Conservation (phyloP, 441 rosid species). For the Metrosideros polymorpha region DNA sequence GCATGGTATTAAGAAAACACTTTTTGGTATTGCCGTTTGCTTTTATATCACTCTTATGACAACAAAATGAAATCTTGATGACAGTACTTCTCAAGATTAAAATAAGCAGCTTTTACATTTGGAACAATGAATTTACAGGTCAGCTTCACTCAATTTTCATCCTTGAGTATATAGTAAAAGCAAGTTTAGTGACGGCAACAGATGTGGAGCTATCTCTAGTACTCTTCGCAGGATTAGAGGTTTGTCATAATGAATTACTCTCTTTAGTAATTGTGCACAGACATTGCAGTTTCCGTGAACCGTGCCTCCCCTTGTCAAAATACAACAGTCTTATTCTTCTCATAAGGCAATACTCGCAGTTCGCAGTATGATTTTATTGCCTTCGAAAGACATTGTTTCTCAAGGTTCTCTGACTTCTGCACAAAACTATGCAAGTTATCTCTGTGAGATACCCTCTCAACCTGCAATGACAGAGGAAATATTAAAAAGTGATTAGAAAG, state of each 20-base stretch:
- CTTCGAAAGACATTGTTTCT: slow-evolving; percentile 76
- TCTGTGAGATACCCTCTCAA: slow-evolving; percentile 88
- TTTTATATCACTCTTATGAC: not conserved
- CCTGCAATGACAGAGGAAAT: slow-evolving; percentile 23
- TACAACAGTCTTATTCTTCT: slow-evolving; percentile 63
- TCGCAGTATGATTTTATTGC: slow-evolving; percentile 83
- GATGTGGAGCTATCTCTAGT: not conserved
- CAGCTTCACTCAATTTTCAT: not conserved
- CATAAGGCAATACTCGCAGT: slow-evolving; percentile 68
- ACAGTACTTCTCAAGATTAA: not conserved
- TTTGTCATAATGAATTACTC: not conserved
- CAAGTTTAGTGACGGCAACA: not conserved
- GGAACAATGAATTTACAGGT: not conserved
- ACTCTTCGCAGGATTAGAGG: not conserved
- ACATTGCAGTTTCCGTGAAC: not conserved
- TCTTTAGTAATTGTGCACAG: not conserved
- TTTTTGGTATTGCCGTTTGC: not conserved
- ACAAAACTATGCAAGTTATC: slow-evolving; percentile 72
- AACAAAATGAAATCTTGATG: not conserved
- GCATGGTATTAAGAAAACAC: not conserved
- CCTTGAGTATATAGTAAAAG: not conserved
- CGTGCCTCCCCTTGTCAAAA: slow-evolving; percentile 26
- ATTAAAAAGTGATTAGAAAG: not conserved
- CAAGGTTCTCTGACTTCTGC: slow-evolving; percentile 84
- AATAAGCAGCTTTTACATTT: not conserved